Evolutionary conservation across 176 grass and related monocot genomes (phyloP).

Genomic region (Rhynchospora pubera): DNA sequence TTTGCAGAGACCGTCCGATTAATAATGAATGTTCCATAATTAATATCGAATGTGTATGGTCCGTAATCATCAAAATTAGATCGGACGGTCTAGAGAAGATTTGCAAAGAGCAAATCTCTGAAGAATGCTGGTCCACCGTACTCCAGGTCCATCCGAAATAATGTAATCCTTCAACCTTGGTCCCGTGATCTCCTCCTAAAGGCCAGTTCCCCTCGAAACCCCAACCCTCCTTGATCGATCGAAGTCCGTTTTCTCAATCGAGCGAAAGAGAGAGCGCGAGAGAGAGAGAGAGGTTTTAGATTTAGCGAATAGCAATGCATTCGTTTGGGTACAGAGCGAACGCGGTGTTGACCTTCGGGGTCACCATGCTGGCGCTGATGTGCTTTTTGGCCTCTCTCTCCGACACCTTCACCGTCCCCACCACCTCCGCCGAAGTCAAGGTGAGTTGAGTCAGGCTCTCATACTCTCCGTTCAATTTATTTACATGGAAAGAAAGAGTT

Average conservation of each 20-base stretch:
- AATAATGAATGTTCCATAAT: too few relatives aligned
- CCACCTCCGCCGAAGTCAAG: slow-evolving; percentile 74
- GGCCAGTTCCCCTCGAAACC: background rate
- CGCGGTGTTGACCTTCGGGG: slow-evolving; percentile 73
- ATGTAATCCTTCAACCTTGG: background rate
- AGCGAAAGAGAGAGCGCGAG: slow-evolving; percentile 7
- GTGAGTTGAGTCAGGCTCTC: slow-evolving; percentile 34
- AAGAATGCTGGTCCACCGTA: too few relatives aligned
- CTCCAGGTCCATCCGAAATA: background rate
- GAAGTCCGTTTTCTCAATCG: background rate
- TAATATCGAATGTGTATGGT: too few relatives aligned
- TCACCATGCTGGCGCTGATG: slow-evolving; percentile 86
- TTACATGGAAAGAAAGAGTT: background rate
- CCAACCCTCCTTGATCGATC: background rate
- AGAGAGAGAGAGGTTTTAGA: background rate
- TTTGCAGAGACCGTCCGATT: too few relatives aligned
- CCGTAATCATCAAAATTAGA: too few relatives aligned
- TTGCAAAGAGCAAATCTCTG: too few relatives aligned
- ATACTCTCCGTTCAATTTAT: background rate
- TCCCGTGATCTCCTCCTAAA: background rate
- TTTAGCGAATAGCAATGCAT: slow-evolving; percentile 45
- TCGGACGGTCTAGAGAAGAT: too few relatives aligned
- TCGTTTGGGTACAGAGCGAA: slow-evolving; percentile 87
- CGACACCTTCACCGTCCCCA: slow-evolving; percentile 64
- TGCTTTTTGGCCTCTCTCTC: slow-evolving; percentile 89